Base-by-base conservation (phyloP, 257 asterid genomes). In the Nicotiana knightiana region DNA sequence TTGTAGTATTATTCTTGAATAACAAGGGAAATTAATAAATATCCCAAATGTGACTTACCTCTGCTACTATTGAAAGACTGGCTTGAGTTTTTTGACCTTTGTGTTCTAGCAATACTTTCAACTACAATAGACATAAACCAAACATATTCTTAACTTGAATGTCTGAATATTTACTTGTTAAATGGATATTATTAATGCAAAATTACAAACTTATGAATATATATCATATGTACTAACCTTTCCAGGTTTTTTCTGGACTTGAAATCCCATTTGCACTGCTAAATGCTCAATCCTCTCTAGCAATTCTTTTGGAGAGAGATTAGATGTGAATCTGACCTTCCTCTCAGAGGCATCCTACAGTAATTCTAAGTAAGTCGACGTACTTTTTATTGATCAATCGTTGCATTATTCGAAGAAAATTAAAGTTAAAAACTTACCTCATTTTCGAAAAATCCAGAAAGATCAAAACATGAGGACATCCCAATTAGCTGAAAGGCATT, bases 401-500 rank as follows among this genome's bases (percentile, higher is more conserved):
- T 65, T 9, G 37, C 30, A 75, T 15, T 9, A 32, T 66, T 37
- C 24, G 4, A 75, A 65, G 53, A 1, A 32, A 7, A 13, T 17
- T 7, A 64, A 80, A 37, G 46, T 26, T 62, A 37, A 7, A 39
- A 65, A 51, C 15, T 81, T 17, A 93, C 98, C 92, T 94, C 98
- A 81, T 93, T 88, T 87, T 94, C 98, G 76, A 94, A 94, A 91
- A 94, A 92, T 76, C 97, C 98, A 61, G 98, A 94, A 80, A 94
- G 96, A 86, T 94, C 98, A 11, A 94, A 88, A 83, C 90, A 94
- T 15, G 98, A 93, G 54, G 97, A 94, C 98, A 94, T 94, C 81
- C 97, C 97, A 71, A 94, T 94, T 46, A 94, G 93, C 91, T 94
- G 92, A 86, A 94, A 94, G 78, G 98, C 98, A 83, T 94, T 71